A percentile compares a stretch with the other conserved stretches of the same genome.
These are phyloP conservation scores for Strobilomyces echinocephalus DNA, from an alignment of 768 basidiomycete species.

Conservation along the genomic window DNA sequence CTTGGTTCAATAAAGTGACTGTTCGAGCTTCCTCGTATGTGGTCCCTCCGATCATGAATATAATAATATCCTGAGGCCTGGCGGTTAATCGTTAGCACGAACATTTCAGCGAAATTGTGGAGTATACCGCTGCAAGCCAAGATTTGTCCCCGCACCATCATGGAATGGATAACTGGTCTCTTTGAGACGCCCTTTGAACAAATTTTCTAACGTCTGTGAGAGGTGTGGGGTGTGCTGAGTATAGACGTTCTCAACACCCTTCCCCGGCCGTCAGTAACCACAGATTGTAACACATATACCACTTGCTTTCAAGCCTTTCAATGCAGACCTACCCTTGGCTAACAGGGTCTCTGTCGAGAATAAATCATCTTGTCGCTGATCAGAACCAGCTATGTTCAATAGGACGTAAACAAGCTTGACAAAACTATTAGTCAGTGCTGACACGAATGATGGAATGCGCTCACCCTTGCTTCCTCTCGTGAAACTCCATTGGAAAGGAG, in stretches of 20 bases:
- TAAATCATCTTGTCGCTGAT: slow-evolving; percentile 95
- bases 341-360: slow-evolving; percentile 94
- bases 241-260: slow-evolving; percentile 99
- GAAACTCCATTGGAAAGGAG: slow-evolving; percentile 72
- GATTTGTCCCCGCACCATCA: slow-evolving; percentile 63
- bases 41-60: slow-evolving; percentile 95
- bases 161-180: slow-evolving; percentile 91
- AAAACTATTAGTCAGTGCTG: slow-evolving; percentile 7
- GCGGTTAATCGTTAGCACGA: not conserved
- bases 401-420: slow-evolving; percentile 85
- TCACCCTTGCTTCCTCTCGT: slow-evolving; percentile 69
- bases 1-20: slow-evolving; percentile 83
- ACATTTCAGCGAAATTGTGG: not conserved
- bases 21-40: slow-evolving; percentile 94
- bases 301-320: slow-evolving; percentile 89
- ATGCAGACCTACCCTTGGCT: slow-evolving; percentile 87
- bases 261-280: slow-evolving; percentile 8
- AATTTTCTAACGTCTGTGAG: slow-evolving; percentile 83
- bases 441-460: slow-evolving; percentile 3
- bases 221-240: slow-evolving; percentile 95
- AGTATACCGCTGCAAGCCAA: slow-evolving; percentile 63
- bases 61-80: slow-evolving; percentile 92
- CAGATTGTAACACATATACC: not conserved
- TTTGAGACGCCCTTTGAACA: slow-evolving; percentile 80
- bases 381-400: slow-evolving; percentile 88